phyloP scores from a whole-genome alignment of 1,139 yeast species.

The Wickerhamomyces sp. region DNA sequence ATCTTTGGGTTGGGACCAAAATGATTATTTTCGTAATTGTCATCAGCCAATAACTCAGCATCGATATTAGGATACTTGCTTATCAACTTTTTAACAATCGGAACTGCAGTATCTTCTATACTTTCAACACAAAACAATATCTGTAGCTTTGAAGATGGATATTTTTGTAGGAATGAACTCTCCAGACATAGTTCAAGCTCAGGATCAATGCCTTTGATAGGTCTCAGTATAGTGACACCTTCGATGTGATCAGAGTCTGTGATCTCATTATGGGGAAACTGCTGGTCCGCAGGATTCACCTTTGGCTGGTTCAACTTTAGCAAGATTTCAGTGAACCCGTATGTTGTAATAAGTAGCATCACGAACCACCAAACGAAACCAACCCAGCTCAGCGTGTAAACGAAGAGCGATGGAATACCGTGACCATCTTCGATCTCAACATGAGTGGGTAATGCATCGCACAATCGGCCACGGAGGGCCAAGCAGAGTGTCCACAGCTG shows the following conservation, averaged over 20 bases:
- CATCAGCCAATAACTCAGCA: conserved; percentile 50
- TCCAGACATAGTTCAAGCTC: conserved; percentile 66
- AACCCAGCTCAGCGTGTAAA: conserved; percentile 7
- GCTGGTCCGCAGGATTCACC: conserved; percentile 8
- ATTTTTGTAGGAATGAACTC: conserved; percentile 64
- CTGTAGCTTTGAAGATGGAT: conserved; percentile 57
- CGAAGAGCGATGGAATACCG: not conserved
- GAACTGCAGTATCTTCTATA: conserved; percentile 59
- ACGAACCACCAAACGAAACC: conserved; percentile 23
- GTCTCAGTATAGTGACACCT: conserved; percentile 79
- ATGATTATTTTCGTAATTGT: conserved; percentile 39
- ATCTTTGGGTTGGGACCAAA: conserved; percentile 90
- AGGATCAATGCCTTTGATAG: conserved; percentile 80
- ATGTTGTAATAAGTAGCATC: conserved; percentile 15
- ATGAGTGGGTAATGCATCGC: no score
- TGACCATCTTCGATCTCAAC: not conserved
- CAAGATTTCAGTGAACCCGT: conserved; percentile 21
- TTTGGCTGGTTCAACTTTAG: conserved; percentile 17
- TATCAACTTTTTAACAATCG: conserved; percentile 48
- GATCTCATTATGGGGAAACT: conserved; percentile 5
- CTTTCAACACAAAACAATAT: conserved; percentile 73
- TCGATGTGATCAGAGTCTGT: conserved; percentile 30
- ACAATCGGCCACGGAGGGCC: no score
- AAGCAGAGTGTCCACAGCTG: no score
- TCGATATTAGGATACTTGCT: conserved; percentile 53